These are phyloP conservation scores for Cordyceps fumosorosea DNA, from an alignment of 2,329 filamentous ascomycete genomes.

Conservation along the genomic window DNA sequence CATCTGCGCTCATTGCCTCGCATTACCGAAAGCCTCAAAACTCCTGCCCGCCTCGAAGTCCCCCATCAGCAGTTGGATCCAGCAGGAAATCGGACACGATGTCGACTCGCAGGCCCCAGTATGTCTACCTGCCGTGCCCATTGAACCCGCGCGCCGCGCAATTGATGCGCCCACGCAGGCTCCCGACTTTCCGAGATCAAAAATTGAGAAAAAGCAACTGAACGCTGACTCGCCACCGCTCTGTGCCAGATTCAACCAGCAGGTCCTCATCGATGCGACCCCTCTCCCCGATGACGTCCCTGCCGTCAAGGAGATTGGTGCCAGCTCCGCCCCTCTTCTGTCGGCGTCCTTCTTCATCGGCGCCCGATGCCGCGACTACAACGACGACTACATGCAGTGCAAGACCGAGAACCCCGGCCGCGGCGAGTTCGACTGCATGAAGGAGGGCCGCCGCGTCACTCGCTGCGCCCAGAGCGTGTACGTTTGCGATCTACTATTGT, in stretches of 20 bases:
- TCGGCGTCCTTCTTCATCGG: conserved; percentile 97
- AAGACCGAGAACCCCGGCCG: conserved; percentile 88
- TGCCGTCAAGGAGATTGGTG: conserved; percentile 86
- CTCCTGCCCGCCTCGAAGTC: conserved; percentile 22
- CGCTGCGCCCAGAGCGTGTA: conserved; percentile 95
- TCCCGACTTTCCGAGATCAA: background rate
- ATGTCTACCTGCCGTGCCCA: conserved; percentile 22
- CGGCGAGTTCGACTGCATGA: conserved; percentile 91
- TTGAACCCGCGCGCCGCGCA: conserved; percentile 9
- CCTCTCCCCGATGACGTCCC: conserved; percentile 89
- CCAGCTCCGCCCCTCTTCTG: conserved; percentile 84
- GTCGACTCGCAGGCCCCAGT: conserved; percentile 37
- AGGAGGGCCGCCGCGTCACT: conserved; percentile 93
- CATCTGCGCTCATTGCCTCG: conserved; percentile 17
- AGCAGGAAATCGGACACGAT: conserved; percentile 30
- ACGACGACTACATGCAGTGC: conserved; percentile 99
- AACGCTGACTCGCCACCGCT: conserved; percentile 20
- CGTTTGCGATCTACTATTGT: conserved; percentile 31
- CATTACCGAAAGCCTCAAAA: conserved; percentile 18
- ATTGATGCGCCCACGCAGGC: conserved; percentile 16
- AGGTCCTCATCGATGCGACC: conserved; percentile 89
- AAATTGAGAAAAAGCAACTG: background rate
- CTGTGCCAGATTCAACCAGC: conserved; percentile 76
- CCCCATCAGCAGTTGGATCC: conserved; percentile 17
- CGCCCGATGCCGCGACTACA: conserved; percentile 87